These are phyloP conservation scores for Mycena albidolilacea DNA, from an alignment of 768 basidiomycete genomes.

Conservation along the genomic window DNA sequence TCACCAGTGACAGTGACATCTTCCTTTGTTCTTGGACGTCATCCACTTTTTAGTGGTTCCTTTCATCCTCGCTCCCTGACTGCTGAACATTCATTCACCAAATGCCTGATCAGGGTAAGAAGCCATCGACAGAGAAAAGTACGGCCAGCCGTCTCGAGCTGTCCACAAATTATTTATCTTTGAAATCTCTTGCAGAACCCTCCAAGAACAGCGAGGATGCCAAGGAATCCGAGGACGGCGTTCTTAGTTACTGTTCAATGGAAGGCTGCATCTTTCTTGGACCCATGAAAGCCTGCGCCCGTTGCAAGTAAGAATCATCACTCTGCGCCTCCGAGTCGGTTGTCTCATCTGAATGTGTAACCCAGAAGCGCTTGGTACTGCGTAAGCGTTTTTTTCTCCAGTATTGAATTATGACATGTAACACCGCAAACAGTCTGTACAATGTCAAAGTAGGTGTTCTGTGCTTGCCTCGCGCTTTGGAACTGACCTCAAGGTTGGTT, in stretches of 20 bases:
- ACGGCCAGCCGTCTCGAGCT: conserved; percentile 22
- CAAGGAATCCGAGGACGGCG: conserved; percentile 24
- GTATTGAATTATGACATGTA: conserved; percentile 27
- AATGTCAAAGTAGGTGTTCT: conserved; percentile 26
- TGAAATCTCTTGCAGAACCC: conserved; percentile 25
- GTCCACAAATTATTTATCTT: conserved; percentile 18
- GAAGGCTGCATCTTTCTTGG: conserved; percentile 19
- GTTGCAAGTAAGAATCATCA: conserved; percentile 25
- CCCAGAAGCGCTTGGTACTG: conserved; percentile 26
- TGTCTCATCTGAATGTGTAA: conserved; percentile 22
- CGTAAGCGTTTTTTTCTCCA: conserved; percentile 20
- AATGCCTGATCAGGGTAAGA: conserved; percentile 25
- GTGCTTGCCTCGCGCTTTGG: conserved; percentile 17
- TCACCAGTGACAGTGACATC: too few relatives aligned
- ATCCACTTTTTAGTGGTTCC: conserved; percentile 20
- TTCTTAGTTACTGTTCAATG: conserved; percentile 15
- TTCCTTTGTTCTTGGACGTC: conserved; percentile 10
- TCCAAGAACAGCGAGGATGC: conserved; percentile 25
- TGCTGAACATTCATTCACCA: conserved; percentile 20
- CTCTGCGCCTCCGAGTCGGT: conserved; percentile 5
- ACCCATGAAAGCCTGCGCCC: conserved; percentile 23
- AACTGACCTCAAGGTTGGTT: conserved; percentile 24
- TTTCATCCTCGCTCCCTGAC: conserved; percentile 26
- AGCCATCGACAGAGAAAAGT: conserved; percentile 21
- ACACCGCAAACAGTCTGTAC: conserved; percentile 22